Percentiles rank a stretch among this genome's conserved stretches.
phyloP scores from a whole-genome alignment of 208 protist genomes.

The Borovskyia barvae region DNA sequence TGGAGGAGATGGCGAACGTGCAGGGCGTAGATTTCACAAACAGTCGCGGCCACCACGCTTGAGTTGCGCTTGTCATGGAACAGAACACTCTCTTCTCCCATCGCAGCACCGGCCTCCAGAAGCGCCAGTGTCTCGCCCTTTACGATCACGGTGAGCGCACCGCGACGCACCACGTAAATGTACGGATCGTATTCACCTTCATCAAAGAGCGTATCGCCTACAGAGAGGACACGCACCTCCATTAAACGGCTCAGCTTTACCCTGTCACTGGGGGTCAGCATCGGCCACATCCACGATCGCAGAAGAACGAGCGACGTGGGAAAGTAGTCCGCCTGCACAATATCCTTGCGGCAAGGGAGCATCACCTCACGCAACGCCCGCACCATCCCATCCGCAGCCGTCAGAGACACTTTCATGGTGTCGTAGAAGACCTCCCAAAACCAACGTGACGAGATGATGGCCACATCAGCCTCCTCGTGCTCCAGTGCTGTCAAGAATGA shows the following conservation, averaged over 20 bases:
- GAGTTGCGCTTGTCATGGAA: slow-evolving; percentile 79
- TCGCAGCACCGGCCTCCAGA: slow-evolving; percentile 60
- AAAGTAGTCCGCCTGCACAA: slow-evolving; percentile 63
- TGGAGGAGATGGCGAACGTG: slow-evolving; percentile 50
- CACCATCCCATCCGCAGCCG: slow-evolving; percentile 34
- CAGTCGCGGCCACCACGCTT: slow-evolving; percentile 52
- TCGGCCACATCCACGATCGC: slow-evolving; percentile 86
- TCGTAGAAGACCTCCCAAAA: slow-evolving; percentile 75
- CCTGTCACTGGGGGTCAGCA: slow-evolving; percentile 68
- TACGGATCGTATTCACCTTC: slow-evolving; percentile 67
- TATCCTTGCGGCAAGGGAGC: slow-evolving; percentile 55
- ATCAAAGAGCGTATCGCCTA: slow-evolving; percentile 72
- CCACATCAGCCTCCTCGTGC: slow-evolving; percentile 61
- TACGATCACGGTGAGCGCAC: slow-evolving; percentile 55
- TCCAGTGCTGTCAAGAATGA: slow-evolving; percentile 43
- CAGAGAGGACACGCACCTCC: slow-evolving; percentile 62
- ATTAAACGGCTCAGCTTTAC: slow-evolving; percentile 73
- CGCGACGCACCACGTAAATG: slow-evolving; percentile 83
- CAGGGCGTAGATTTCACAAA: slow-evolving; percentile 84
- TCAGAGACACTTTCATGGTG: slow-evolving; percentile 35
- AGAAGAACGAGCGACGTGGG: slow-evolving; percentile 69
- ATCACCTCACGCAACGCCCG: slow-evolving; percentile 50
- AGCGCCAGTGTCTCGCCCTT: slow-evolving; percentile 64
- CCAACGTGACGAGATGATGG: slow-evolving; percentile 76
- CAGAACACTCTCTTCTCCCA: slow-evolving; percentile 81